Percentiles rank a stretch among this genome's conserved stretches.
Conservation (phyloP, 345 rosid genomes). For the Mangifera indica region DNA sequence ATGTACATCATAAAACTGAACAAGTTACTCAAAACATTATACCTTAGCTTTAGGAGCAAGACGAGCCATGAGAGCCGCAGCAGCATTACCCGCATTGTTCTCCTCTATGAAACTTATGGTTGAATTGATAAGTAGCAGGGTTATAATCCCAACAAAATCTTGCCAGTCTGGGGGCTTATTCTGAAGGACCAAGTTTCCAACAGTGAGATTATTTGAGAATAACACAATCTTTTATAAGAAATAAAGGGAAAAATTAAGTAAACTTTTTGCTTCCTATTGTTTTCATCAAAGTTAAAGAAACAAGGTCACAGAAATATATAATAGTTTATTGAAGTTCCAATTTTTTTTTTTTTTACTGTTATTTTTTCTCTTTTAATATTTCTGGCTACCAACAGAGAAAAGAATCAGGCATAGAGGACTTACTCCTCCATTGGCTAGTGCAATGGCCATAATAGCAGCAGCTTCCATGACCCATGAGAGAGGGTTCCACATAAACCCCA, state of each 20-base stretch:
- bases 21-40: neutral
- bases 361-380: neutral
- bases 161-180: constrained; percentile 73
- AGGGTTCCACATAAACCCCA: constrained; percentile 78
- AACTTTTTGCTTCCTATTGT: too few relatives aligned
- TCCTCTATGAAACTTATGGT: constrained; percentile 70
- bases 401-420: constrained; percentile 15
- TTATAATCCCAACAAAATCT: constrained; percentile 62
- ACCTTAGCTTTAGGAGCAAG: constrained; percentile 68
- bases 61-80: constrained; percentile 65
- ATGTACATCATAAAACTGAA: neutral
- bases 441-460: constrained; percentile 75
- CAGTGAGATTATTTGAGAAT: neutral
- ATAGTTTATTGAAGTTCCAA: neutral
- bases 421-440: constrained; percentile 72
- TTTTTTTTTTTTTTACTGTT: neutral
- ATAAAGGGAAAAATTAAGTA: neutral
- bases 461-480: constrained; percentile 83
- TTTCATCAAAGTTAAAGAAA: neutral
- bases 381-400: neutral
- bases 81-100: constrained; percentile 71
- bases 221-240: neutral
- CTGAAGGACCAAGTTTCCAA: constrained; percentile 25
- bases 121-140: constrained; percentile 57
- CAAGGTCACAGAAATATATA: neutral